Conservation (phyloP, 371 early-diverging fungal species). For the Basidiobolus meristosporus region DNA sequence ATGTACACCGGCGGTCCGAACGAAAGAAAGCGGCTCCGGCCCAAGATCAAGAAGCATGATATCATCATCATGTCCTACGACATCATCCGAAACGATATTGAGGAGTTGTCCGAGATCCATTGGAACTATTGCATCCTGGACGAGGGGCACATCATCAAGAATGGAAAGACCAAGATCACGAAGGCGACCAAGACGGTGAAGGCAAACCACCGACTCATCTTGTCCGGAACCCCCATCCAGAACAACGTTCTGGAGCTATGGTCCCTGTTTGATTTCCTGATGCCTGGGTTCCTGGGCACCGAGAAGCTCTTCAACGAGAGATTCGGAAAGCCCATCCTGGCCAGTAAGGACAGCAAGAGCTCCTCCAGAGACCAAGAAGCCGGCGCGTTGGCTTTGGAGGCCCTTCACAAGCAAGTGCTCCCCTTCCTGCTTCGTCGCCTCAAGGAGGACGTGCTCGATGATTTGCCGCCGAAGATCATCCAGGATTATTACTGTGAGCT, state of each 20-base stretch:
- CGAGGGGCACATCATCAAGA: constrained; percentile 99
- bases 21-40: constrained; percentile 48
- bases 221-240: constrained; percentile 99
- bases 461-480: constrained; percentile 98
- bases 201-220: constrained; percentile 78
- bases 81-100: constrained; percentile 88
- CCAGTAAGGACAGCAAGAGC: constrained; percentile 76
- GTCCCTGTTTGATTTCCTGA: constrained; percentile 95
- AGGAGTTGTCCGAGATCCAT: constrained; percentile 38
- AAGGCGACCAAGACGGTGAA: constrained; percentile 63
- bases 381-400: constrained; percentile 71
- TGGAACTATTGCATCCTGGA: constrained; percentile 98
- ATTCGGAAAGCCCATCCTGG: constrained; percentile 79
- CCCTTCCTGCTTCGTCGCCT: constrained; percentile 95
- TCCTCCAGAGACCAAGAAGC: constrained; percentile 64
- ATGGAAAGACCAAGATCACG: constrained; percentile 86
- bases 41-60: constrained; percentile 30
- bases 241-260: constrained; percentile 96
- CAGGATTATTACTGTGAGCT: constrained; percentile 95
- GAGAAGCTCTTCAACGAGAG: constrained; percentile 80
- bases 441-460: constrained; percentile 96
- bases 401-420: constrained; percentile 88
- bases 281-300: constrained; percentile 86
- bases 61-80: constrained; percentile 93
- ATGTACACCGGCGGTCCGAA: constrained; percentile 66